Conservation (phyloP, 1,139 yeast species). For the Yamadazyma pseudoaaseri region DNA sequence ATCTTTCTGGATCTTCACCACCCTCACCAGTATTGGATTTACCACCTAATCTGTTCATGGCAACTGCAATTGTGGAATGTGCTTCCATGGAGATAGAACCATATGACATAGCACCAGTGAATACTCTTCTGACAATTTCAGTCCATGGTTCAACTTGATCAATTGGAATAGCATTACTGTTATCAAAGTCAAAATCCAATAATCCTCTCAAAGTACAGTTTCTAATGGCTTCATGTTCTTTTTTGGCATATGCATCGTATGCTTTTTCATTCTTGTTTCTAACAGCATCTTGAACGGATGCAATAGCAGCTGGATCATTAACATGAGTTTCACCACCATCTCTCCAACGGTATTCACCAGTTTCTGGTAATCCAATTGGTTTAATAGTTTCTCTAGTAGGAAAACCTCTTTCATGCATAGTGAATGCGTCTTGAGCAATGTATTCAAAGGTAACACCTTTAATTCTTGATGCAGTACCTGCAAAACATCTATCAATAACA, state of each 20-base stretch:
- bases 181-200: slow-evolving; percentile 81
- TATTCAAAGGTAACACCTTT: slow-evolving; percentile 94
- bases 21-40: slow-evolving; percentile 99
- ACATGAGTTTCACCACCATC: slow-evolving; percentile 97
- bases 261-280: slow-evolving; percentile 93
- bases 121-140: slow-evolving; percentile 94
- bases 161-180: slow-evolving; percentile 74
- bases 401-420: slow-evolving; percentile 89
- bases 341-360: slow-evolving; percentile 98
- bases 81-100: slow-evolving; percentile 99
- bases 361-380: slow-evolving; percentile 81
- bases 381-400: slow-evolving; percentile 73
- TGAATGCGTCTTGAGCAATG: slow-evolving; percentile 94
- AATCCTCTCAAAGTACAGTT: slow-evolving; percentile 93
- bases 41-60: slow-evolving; percentile 97
- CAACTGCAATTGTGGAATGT: slow-evolving; percentile 95
- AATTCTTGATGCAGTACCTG: slow-evolving; percentile 96
- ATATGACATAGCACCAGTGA: slow-evolving; percentile 99
- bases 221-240: slow-evolving; percentile 88
- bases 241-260: slow-evolving; percentile 83
- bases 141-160: slow-evolving; percentile 99
- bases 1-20: slow-evolving; percentile 96
- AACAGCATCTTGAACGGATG: slow-evolving; percentile 94
- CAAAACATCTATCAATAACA: slow-evolving; percentile 92
- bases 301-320: slow-evolving; percentile 93